Base-by-base conservation (phyloP, 305 asterid genomes). In the Fraxinus paxiana region DNA sequence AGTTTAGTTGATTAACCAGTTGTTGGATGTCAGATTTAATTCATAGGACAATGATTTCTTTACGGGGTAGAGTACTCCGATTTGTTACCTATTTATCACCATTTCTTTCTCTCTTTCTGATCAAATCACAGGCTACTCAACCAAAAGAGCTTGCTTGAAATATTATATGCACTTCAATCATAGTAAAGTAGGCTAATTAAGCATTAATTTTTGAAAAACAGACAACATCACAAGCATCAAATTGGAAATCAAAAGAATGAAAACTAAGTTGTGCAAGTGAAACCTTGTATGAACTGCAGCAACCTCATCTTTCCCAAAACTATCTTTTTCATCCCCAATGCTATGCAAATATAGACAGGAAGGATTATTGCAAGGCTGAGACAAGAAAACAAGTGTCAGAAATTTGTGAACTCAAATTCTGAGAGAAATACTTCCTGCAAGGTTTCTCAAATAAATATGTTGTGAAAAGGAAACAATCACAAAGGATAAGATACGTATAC, bases 241-340 rank as follows among this genome's bases (percentile, higher is more conserved):
- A 31, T 31, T 34, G 22, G 75, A 77, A 81, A 26, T 43, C 37
- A 48, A 30, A 33, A 43, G 69, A 65, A 63, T 10, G 12, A 17
- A 26, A 35, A 77, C 34, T 46, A 63, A 41, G 33, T 71, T 38
- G 69, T 6, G 67, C 28, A 71, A 43, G 31, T 12, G 24, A 82
- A 88, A 96, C 99, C 99, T 92, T 4, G 99, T 96, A 73, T 92
- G 98, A 73, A 91, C 92, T 41, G 99, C 96, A 83, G 99, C 98
- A 77, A 84, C 92, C 87, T 96, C 99, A 84, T 96, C 98, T 86
- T 90, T 96, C 82, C 97, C 97, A 84, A 96, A 93, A 90, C 97
- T 96, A 89, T 96, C 98, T 84, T 94, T 98, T 83, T 93, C 98
- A 35, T 95, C 91, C 83, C 98, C 98, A 87, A 94, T 78, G 85